Evolutionary conservation across 257 asterid species (phyloP).

Genomic region (Ilex aquifolium): DNA sequence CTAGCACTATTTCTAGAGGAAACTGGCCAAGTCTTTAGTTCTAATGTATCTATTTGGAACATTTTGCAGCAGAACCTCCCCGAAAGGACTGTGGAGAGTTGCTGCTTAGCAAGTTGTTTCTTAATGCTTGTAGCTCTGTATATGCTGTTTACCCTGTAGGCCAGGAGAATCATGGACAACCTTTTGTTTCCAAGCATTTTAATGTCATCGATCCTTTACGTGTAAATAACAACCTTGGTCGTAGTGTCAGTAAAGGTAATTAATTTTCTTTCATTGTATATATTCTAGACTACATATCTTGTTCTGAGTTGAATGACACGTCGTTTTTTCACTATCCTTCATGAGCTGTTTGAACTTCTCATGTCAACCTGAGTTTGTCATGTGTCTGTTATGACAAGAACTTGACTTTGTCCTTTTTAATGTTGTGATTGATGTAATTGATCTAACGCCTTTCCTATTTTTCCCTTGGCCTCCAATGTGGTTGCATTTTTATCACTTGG

Average conservation of each 20-base stretch:
- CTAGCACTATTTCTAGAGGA: not conserved
- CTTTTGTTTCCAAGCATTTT: conserved; percentile 83
- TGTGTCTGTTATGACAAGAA: too few relatives aligned
- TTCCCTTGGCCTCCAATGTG: too few relatives aligned
- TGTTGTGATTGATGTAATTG: too few relatives aligned
- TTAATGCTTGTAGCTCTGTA: conserved; percentile 80
- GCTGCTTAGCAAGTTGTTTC: conserved; percentile 89
- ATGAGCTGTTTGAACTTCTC: too few relatives aligned
- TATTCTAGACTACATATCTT: not conserved
- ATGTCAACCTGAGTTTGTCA: too few relatives aligned
- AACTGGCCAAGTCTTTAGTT: not conserved
- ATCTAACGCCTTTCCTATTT: too few relatives aligned
- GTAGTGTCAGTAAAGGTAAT: conserved; percentile 98
- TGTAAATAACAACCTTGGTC: conserved; percentile 97
- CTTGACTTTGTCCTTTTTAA: too few relatives aligned
- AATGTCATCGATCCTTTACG: conserved; percentile 97
- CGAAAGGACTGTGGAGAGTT: conserved; percentile 79
- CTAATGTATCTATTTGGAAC: not conserved
- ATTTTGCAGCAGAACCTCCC: conserved; percentile 74
- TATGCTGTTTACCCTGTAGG: conserved; percentile 93
- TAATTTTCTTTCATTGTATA: conserved; percentile 2
- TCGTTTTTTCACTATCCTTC: not conserved
- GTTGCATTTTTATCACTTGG: too few relatives aligned
- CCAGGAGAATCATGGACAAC: conserved; percentile 78
- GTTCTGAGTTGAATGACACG: not conserved